Evolutionary conservation across 2,329 filamentous ascomycete species (phyloP).

Genomic region (Beauveria caledonica): DNA sequence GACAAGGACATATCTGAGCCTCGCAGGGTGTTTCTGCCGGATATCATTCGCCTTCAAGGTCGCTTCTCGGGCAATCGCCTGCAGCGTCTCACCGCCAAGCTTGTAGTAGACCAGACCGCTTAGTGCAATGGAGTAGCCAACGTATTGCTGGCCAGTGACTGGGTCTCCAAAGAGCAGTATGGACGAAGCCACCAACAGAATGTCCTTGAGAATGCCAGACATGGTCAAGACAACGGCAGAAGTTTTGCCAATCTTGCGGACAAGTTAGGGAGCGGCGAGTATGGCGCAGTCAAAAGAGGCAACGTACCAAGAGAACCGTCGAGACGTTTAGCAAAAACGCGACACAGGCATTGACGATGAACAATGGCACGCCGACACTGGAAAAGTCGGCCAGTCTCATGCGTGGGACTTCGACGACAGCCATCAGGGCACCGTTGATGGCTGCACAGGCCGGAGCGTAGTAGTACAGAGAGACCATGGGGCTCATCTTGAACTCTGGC

Average conservation of each 20-base stretch:
- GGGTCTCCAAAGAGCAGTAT: constrained; percentile 77
- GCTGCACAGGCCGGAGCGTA: constrained; percentile 76
- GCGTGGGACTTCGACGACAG: constrained; percentile 65
- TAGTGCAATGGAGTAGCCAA: constrained; percentile 76
- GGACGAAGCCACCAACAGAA: constrained; percentile 69
- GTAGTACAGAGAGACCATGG: constrained; percentile 82
- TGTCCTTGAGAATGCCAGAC: constrained; percentile 82
- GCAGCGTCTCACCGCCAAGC: constrained; percentile 43
- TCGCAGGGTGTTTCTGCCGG: not conserved
- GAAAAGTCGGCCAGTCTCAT: constrained; percentile 63
- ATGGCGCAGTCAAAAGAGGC: not conserved
- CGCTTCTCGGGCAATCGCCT: not conserved
- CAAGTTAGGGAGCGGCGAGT: constrained; percentile 19
- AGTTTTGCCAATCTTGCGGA: constrained; percentile 72
- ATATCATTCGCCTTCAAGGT: not conserved
- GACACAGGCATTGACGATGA: constrained; percentile 67
- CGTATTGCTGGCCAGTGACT: constrained; percentile 67
- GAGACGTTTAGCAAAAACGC: constrained; percentile 80
- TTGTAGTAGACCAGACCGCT: constrained; percentile 75
- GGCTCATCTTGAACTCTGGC: constrained; percentile 86
- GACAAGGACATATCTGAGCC: not conserved
- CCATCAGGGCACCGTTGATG: constrained; percentile 69
- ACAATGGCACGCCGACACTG: constrained; percentile 62
- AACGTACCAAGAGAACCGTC: constrained; percentile 72
- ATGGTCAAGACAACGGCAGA: constrained; percentile 76